These are phyloP conservation scores for Eucalyptus shirleyi DNA, from an alignment of 345 rosid species.

Conservation along the genomic window DNA sequence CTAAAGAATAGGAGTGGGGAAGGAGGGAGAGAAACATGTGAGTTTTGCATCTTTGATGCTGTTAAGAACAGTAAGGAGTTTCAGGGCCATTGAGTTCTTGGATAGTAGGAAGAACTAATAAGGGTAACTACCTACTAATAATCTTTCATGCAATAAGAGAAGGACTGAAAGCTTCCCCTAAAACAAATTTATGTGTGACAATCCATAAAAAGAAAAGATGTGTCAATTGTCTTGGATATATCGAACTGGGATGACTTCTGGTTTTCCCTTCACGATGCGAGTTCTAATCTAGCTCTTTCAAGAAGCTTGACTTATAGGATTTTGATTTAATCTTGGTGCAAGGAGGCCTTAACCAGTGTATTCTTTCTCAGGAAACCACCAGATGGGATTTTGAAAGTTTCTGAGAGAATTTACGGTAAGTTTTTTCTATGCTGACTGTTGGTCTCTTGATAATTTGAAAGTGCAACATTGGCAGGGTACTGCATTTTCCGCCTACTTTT, in stretches of 20 bases:
- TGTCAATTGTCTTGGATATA: not conserved
- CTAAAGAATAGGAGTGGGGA: not conserved
- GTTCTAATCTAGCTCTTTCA: not conserved
- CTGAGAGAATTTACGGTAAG: conserved; percentile 68
- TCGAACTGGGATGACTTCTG: not conserved
- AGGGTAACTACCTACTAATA: no score
- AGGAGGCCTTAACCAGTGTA: conserved; percentile 64
- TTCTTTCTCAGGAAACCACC: conserved; percentile 67
- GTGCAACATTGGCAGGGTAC: not conserved
- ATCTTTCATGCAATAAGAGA: not conserved
- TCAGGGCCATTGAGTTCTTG: not conserved
- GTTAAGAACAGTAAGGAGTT: not conserved
- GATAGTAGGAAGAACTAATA: not conserved
- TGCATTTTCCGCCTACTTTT: not conserved
- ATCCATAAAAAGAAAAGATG: no score
- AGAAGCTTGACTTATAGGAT: not conserved
- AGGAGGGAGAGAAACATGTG: not conserved
- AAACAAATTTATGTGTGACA: not conserved
- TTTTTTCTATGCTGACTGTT: not conserved
- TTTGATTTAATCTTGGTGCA: not conserved
- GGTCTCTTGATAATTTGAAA: not conserved
- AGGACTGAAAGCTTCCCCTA: not conserved
- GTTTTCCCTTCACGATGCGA: not conserved
- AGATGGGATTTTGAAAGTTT: conserved; percentile 81
- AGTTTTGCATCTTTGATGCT: not conserved